These are phyloP conservation scores for Epichloe hybrida DNA, from an alignment of 2,329 filamentous ascomycete species.

Conservation along the genomic window DNA sequence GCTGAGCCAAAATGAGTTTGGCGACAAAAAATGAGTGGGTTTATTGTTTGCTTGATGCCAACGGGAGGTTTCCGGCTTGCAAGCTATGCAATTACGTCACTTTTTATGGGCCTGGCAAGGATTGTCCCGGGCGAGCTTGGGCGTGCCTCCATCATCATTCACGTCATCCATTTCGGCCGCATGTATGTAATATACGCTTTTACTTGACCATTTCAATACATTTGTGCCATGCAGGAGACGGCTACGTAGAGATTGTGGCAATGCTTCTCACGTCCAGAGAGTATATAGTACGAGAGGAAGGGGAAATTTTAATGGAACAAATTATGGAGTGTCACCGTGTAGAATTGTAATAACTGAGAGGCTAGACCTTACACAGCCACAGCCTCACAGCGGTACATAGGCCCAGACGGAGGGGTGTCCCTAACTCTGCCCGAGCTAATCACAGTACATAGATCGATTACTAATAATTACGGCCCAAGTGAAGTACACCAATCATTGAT, in stretches of 20 bases:
- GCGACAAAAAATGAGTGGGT: background rate
- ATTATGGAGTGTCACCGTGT: no score
- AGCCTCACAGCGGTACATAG: background rate
- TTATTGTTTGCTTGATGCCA: background rate
- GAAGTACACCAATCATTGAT: no score
- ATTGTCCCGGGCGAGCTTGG: background rate
- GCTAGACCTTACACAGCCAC: background rate
- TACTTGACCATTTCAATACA: no score
- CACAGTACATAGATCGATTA: no score
- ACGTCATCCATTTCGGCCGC: background rate
- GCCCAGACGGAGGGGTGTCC: no score
- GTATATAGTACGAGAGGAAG: no score
- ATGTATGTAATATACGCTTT: background rate
- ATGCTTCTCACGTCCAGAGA: no score
- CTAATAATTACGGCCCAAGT: no score
- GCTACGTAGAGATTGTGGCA: background rate
- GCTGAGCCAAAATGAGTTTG: no score
- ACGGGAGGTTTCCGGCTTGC: background rate
- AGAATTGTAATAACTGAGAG: no score
- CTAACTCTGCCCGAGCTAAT: no score
- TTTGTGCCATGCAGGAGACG: background rate
- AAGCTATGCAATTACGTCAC: background rate
- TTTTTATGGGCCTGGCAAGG: background rate
- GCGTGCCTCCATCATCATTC: background rate
- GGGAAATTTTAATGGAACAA: no score